Evolutionary conservation across 176 grass and related monocot genomes (phyloP), one percentile per base, ranked within the genome.

Genomic region (Sorghum bicolor): DNA sequence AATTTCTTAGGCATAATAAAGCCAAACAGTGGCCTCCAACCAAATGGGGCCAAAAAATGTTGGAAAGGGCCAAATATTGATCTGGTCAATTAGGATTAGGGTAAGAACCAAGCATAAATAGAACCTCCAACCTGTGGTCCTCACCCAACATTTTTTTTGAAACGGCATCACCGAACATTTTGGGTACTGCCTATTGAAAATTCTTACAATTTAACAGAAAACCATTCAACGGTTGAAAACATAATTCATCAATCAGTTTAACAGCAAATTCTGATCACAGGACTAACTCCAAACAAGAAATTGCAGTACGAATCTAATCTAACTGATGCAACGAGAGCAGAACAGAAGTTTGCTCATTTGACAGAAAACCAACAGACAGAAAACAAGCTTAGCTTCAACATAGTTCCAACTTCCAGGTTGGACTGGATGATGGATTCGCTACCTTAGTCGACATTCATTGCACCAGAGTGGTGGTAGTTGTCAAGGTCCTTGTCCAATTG

Each of bases 401-500:
- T 5, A 64, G 4, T 22, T 47, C n/a, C 20, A 47, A 61, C 50
- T 60, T 80, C 86, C 0, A 66, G 4, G 4, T 15, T n/a, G 20
- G 30, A 58, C 13, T 19, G 33, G 14, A 33, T 40, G 22, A 29
- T 9, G 28, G 13, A 22, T 39, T 16, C 52, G 64, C 13, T 65
- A 65, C 70, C 39, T 55, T 82, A 92, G 65, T 87, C 90, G 10
- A 90, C 87, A 83, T 99, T 84, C 93, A 96, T 99, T 12, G 60
- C 86, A 20, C 88, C 77, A 9, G 87, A 88, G 69, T 96, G 91
- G 84, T 96, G 91, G 84, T 96, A 99, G 74, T 26, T 94, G 25
- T 99, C 96, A 55, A 94, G 87, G 57, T 99, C 96, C 89, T 96
- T 95, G 77, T 99, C 96, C 84, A 96, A 83, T 31, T 99, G 87